A percentile compares a stretch with the other conserved stretches of the same genome.
phyloP scores from a whole-genome alignment of 768 basidiomycete genomes.

The Leucocoprinus leucothites region DNA sequence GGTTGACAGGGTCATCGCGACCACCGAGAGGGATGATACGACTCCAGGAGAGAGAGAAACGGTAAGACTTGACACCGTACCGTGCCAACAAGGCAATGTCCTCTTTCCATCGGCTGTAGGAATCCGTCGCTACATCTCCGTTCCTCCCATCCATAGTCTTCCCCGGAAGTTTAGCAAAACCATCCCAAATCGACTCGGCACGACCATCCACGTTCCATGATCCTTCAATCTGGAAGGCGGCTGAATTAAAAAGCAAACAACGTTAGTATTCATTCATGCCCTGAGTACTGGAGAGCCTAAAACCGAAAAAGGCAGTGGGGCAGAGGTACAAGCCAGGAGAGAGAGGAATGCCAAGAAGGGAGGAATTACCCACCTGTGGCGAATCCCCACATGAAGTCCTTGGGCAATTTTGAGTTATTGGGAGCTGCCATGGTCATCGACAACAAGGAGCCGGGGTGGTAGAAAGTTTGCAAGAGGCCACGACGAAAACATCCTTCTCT shows the following conservation, averaged over 20 bases:
- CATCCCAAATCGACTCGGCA: constrained; percentile 74
- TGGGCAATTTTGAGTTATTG: constrained; percentile 41
- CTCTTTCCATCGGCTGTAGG: constrained; percentile 65
- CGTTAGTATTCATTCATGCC: constrained; percentile 1
- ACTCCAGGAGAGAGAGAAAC: constrained; percentile 77
- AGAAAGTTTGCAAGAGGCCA: constrained; percentile 26
- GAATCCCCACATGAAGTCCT: constrained; percentile 68
- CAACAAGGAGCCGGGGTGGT: constrained; percentile 21
- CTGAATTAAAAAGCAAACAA: constrained; percentile 26
- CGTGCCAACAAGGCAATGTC: constrained; percentile 59
- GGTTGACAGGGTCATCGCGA: constrained; percentile 69
- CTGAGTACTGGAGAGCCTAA: constrained; percentile 3
- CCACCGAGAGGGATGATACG: constrained; percentile 74
- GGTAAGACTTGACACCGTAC: constrained; percentile 70
- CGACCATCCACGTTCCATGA: constrained; percentile 57
- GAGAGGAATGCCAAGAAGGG: not conserved
- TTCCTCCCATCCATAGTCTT: constrained; percentile 66
- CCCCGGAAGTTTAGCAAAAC: constrained; percentile 60
- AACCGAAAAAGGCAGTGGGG: not conserved
- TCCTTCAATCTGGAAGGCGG: constrained; percentile 75
- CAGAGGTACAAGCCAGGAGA: not conserved
- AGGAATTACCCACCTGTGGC: constrained; percentile 51
- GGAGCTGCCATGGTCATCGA: constrained; percentile 28
- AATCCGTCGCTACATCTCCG: constrained; percentile 71
- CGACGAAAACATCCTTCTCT: constrained; percentile 26